Evolutionary conservation across 108 stramenopile species (phyloP), one percentile per base, ranked within the genome.

Genomic region (Bacterosira constricta): DNA sequence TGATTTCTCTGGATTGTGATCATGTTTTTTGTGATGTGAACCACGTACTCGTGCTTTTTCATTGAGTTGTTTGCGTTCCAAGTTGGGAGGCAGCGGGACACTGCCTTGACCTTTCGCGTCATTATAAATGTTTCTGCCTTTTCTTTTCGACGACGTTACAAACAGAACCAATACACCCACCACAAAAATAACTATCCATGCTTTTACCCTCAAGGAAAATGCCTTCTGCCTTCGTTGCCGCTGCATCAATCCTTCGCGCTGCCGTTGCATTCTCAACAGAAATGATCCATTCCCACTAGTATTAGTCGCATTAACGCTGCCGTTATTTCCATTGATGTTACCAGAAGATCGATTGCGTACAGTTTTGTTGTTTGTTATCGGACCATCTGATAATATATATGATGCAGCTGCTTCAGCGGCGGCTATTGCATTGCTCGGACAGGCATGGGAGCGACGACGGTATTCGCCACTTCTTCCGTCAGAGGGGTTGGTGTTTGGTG

Each of bases 371-470:
- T 8, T 31, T 29, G 10, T 30, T 11, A 2, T 30, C 29, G 27
- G 23, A 26, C n/a, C 27, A 23, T 23, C 8, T 0, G 53, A 34
- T 1, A 36, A 58, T 36, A 58, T 62, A 21, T 39, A 62, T 6
- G 61, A 62, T 45, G 61, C 61, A 1, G 61, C 61, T 30, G 41
- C 39, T 30, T 62, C 61, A 11, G 61, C 61, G 15, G 61, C 61
- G 29, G 42, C 61, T n/a, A n/a, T n/a, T n/a, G n/a, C n/a, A n/a
- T n/a, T n/a, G n/a, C n/a, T n/a, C n/a, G n/a, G n/a, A n/a, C n/a
- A n/a, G n/a, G n/a, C n/a, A n/a, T n/a, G n/a, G n/a, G n/a, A n/a
- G n/a, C n/a, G n/a, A n/a, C n/a, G n/a, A n/a, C n/a, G n/a, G n/a
- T n/a, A n/a, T n/a, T n/a, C n/a, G n/a, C n/a, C n/a, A n/a, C n/a